Evolutionary conservation across 148 eudicot genomes (phyloP), one percentile per base, ranked within the genome.

Genomic region (Pouteria glomerata): DNA sequence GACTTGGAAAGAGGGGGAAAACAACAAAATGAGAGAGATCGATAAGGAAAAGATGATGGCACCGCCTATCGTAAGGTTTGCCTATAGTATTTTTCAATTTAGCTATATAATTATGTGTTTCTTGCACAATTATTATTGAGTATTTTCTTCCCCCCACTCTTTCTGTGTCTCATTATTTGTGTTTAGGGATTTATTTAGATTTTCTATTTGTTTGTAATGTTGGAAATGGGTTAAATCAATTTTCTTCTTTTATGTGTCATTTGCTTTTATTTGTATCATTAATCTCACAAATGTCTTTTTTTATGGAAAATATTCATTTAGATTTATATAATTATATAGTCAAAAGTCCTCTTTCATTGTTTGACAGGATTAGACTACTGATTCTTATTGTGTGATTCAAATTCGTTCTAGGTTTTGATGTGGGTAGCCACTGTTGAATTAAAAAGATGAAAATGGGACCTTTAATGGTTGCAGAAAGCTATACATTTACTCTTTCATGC

Each of bases 1-100:
- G 24, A 88, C 89, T 1, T 83, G 87, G 87, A 88, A 85, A 59
- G 92, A 88, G 76, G 85, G 92, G 68, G 92, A 88, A 30, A 88
- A 88, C 73, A 88, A 88, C 79, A 88, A 88, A 79, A 82, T 83
- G 59, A 80, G 92, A 57, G 92, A 88, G 57, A 70, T 89, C 21
- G 21, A 85, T 48, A 61, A 88, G 6, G 72, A 89, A 24, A 88
- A 57, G 92, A 88, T 0, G 92, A 88, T 63, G 92, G 92, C 37
- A 88, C 92, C 59, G 84, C 92, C 68, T 88, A 79, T 60, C 87
- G 87, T 76, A 76, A 83, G 89, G 92, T 88, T 1, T 13, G 24
- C 19, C 13, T 27, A 2, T 1, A 12, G 44, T 48, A 48, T 59
- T 3, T 2, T 5, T 1, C 2, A 8, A 8, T n/a, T n/a, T n/a